Conservation (phyloP, 768 basidiomycete genomes). For the Fibroporia radiculosa region DNA sequence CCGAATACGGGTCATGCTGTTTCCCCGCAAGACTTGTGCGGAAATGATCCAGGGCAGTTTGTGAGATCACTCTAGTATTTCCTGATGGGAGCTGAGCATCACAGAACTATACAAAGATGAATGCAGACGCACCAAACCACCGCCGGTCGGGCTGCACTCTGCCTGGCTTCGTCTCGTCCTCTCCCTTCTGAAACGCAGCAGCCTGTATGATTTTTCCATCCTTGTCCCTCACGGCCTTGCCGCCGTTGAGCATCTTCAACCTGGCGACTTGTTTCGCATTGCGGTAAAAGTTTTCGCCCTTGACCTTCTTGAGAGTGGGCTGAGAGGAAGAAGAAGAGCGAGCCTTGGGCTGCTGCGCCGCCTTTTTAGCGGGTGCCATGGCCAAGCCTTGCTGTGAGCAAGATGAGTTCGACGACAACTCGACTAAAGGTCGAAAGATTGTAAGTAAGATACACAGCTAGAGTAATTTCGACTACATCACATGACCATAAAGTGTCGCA, state of each 20-base stretch:
- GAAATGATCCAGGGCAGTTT: constrained; percentile 94
- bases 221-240: constrained; percentile 84
- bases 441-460: too few relatives aligned
- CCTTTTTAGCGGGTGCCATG: constrained; percentile 29
- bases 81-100: constrained; percentile 36
- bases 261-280: constrained; percentile 82
- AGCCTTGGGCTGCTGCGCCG: constrained; percentile 14
- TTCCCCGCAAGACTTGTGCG: constrained; percentile 76
- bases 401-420: too few relatives aligned
- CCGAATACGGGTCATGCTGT: constrained; percentile 94
- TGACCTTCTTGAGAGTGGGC: constrained; percentile 57
- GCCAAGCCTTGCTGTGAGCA: too few relatives aligned
- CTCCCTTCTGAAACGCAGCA: constrained; percentile 94
- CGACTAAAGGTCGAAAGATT: too few relatives aligned
- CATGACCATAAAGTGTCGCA: too few relatives aligned
- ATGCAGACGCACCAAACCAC: constrained; percentile 80
- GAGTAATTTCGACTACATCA: too few relatives aligned
- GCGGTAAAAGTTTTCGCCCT: constrained; percentile 98
- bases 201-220: constrained; percentile 91
- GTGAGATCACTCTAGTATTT: constrained; percentile 97
- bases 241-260: constrained; percentile 89
- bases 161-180: constrained; percentile 83
- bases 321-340: constrained; percentile 34
- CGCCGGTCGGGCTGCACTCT: constrained; percentile 90
- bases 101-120: background rate